Conservation (phyloP, 352 stramenopile genomes). For the Phytophthora fragariaefolia region DNA sequence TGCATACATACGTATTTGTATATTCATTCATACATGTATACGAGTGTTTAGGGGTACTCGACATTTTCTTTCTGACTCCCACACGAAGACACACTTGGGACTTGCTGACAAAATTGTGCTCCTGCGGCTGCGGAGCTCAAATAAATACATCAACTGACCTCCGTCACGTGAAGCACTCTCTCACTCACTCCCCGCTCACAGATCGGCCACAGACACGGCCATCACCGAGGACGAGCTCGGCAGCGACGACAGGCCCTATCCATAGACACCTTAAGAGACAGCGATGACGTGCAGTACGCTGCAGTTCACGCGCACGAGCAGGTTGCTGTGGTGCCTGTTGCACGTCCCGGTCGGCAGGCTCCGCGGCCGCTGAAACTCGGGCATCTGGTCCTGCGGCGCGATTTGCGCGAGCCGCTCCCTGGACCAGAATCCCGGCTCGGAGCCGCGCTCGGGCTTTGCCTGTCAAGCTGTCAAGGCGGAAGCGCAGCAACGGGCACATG, state of each 20-base stretch:
- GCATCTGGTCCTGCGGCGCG: not conserved
- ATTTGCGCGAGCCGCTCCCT: slow-evolving; percentile 27
- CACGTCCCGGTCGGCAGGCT: not conserved
- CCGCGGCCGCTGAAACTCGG: not conserved
- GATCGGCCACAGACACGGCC: slow-evolving; percentile 39
- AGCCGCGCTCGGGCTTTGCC: slow-evolving; percentile 17
- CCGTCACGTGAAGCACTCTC: not conserved
- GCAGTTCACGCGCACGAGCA: too few species aligned
- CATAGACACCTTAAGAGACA: too few species aligned
- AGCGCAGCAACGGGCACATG: slow-evolving; percentile 21
- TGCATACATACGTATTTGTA: too few species aligned
- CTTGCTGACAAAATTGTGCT: slow-evolving; percentile 43
- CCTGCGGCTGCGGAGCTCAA: slow-evolving; percentile 17
- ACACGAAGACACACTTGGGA: slow-evolving; percentile 34
- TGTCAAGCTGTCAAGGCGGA: slow-evolving; percentile 38
- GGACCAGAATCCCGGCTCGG: slow-evolving; percentile 25
- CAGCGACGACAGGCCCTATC: slow-evolving; percentile 50
- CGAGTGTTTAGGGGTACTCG: too few species aligned
- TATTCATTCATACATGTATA: too few species aligned
- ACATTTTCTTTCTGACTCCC: slow-evolving; percentile 38
- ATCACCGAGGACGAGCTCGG: slow-evolving; percentile 49
- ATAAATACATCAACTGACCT: slow-evolving; percentile 38
- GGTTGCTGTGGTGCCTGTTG: too few species aligned
- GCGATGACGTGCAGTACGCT: too few species aligned
- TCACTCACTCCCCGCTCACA: slow-evolving; percentile 34